phyloP scores from a whole-genome alignment of 208 protist genomes.

The Wallacemonas rigidus region DNA sequence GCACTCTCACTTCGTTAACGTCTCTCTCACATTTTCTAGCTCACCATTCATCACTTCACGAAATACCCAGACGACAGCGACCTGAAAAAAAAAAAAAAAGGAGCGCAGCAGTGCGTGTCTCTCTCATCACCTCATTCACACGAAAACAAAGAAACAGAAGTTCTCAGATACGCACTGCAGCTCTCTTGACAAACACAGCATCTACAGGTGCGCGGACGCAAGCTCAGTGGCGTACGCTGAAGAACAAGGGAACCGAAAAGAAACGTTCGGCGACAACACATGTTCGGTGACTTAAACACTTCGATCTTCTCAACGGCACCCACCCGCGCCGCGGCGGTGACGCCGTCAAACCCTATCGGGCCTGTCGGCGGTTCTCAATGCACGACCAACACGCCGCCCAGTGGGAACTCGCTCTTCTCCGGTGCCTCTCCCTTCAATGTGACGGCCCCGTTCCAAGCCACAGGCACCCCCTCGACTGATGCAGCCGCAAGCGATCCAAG shows the following conservation, averaged over 20 bases:
- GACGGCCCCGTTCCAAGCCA: not conserved
- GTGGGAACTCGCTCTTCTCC: not conserved
- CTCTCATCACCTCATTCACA: not conserved
- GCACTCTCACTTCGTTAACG: not conserved
- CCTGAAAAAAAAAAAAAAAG: constrained; percentile 1
- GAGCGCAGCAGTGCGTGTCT: not conserved
- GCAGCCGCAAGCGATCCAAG: not conserved
- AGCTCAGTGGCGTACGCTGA: not conserved
- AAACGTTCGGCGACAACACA: constrained; percentile 1
- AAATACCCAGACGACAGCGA: too few species aligned
- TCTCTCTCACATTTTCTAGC: not conserved
- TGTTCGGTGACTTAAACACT: constrained; percentile 17
- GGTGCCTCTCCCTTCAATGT: constrained; percentile 2
- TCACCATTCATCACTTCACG: too few species aligned
- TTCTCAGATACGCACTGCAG: not conserved
- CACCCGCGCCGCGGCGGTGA: not conserved
- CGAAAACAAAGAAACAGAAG: not conserved
- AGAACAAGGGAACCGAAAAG: constrained; percentile 11
- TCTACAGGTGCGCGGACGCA: too few species aligned
- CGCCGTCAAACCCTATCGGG: not conserved
- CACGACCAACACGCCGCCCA: not conserved
- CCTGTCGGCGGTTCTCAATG: not conserved
- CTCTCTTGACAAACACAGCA: not conserved
- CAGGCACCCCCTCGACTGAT: not conserved
- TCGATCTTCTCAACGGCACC: constrained; percentile 12